Percentiles rank a stretch among this genome's conserved stretches.
Evolutionary conservation across 2,329 filamentous ascomycete genomes (phyloP).

Genomic region (Aspergillus vadensis): DNA sequence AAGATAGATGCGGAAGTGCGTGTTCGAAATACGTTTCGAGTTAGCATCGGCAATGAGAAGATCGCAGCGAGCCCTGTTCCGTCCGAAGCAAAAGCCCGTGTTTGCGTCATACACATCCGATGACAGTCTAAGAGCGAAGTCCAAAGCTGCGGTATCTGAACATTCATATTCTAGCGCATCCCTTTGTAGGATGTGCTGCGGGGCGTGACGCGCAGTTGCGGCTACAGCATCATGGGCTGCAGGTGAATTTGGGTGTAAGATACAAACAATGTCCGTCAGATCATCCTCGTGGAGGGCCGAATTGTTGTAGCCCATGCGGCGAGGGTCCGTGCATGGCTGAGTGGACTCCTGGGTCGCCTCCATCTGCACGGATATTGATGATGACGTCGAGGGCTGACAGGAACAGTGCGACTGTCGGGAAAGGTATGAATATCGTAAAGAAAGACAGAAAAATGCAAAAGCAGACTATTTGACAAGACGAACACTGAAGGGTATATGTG

Average conservation of each 20-base stretch:
- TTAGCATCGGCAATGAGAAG: slow-evolving; percentile 70
- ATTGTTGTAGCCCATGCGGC: slow-evolving; percentile 75
- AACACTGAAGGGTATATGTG: slow-evolving; percentile 28
- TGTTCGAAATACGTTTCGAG: slow-evolving; percentile 78
- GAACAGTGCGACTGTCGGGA: not conserved
- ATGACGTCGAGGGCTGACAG: not conserved
- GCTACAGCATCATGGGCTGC: slow-evolving; percentile 72
- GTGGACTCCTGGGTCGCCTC: slow-evolving; percentile 66
- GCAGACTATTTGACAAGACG: slow-evolving; percentile 20
- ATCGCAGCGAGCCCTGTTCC: slow-evolving; percentile 72
- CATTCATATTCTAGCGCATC: slow-evolving; percentile 46
- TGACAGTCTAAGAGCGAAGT: slow-evolving; percentile 80
- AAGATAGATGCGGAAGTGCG: slow-evolving; percentile 93
- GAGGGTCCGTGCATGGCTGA: slow-evolving; percentile 78
- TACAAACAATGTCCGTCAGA: slow-evolving; percentile 83
- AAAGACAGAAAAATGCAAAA: slow-evolving; percentile 6
- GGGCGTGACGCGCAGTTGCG: slow-evolving; percentile 53
- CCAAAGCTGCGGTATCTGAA: slow-evolving; percentile 44
- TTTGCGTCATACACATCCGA: slow-evolving; percentile 67
- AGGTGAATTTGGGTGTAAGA: slow-evolving; percentile 77
- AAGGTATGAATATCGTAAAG: not conserved
- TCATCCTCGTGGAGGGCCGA: slow-evolving; percentile 82
- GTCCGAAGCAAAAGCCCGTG: slow-evolving; percentile 82
- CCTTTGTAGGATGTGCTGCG: slow-evolving; percentile 63
- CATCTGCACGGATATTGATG: slow-evolving; percentile 28